phyloP scores from a whole-genome alignment of 768 basidiomycete species.

The Polyporus arcularius region DNA sequence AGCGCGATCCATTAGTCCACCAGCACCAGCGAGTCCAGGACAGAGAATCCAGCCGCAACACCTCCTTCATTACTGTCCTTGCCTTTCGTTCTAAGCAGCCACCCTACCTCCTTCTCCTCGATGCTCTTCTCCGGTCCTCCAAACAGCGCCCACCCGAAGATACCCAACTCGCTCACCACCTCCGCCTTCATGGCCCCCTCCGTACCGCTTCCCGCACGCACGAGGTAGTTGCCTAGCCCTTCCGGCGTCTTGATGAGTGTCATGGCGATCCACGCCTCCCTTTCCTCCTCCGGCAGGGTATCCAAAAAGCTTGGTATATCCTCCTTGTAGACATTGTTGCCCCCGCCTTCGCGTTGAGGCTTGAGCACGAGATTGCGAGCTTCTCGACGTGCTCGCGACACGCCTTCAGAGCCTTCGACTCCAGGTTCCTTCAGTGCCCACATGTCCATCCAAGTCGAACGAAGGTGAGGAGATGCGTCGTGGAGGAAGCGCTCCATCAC shows the following conservation, averaged over 20 bases:
- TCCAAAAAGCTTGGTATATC: slow-evolving; percentile 81
- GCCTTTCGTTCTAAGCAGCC: slow-evolving; percentile 87
- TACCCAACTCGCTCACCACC: slow-evolving; percentile 87
- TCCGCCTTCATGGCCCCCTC: slow-evolving; percentile 57
- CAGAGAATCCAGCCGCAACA: slow-evolving; percentile 55
- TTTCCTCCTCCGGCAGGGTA: slow-evolving; percentile 55
- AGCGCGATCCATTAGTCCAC: slow-evolving; percentile 28
- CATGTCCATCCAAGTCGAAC: slow-evolving; percentile 86
- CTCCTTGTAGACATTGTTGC: slow-evolving; percentile 90
- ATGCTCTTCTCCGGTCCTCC: slow-evolving; percentile 43
- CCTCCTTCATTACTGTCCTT: slow-evolving; percentile 92
- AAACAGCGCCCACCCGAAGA: slow-evolving; percentile 90
- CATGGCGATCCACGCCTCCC: slow-evolving; percentile 95
- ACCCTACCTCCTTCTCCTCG: slow-evolving; percentile 72
- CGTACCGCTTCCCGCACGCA: slow-evolving; percentile 59
- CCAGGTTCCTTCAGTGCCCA: slow-evolving; percentile 62
- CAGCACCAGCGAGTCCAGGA: slow-evolving; percentile 44
- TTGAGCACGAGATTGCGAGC: slow-evolving; percentile 79
- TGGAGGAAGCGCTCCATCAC: slow-evolving; percentile 74
- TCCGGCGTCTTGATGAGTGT: slow-evolving; percentile 81
- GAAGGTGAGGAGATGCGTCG: slow-evolving; percentile 45
- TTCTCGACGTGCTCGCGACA: slow-evolving; percentile 51
- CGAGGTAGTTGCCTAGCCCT: slow-evolving; percentile 68
- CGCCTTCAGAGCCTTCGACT: slow-evolving; percentile 37
- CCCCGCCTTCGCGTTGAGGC: slow-evolving; percentile 97